Evolutionary conservation across 176 grass and related monocot genomes (phyloP).

Genomic region (Ananas comosus): DNA sequence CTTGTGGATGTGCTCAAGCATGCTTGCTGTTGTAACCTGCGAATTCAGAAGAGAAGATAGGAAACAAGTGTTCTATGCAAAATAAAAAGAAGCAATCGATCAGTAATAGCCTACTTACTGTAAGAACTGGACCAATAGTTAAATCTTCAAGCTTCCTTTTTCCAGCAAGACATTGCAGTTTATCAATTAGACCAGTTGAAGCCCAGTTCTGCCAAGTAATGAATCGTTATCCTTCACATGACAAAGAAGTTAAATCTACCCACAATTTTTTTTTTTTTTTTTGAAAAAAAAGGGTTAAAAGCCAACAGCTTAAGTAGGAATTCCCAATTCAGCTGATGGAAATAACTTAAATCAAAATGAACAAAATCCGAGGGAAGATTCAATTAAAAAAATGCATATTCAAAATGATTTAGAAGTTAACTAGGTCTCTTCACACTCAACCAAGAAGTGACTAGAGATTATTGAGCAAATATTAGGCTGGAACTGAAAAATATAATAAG

Average conservation of each 20-base stretch:
- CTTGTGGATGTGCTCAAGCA: slow-evolving; percentile 61
- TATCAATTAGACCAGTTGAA: slow-evolving; percentile 66
- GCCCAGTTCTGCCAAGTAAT: slow-evolving; percentile 67
- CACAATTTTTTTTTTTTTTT: not conserved
- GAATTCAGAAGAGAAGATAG: not conserved
- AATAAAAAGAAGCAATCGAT: not conserved
- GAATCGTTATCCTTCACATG: not conserved
- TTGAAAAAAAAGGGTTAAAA: not conserved
- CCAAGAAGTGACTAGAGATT: not conserved
- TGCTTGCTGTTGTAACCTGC: slow-evolving; percentile 77
- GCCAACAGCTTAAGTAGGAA: no score
- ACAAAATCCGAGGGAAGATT: no score
- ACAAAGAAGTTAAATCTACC: not conserved
- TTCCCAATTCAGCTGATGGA: no score
- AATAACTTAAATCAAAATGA: no score
- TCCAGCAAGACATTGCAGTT: slow-evolving; percentile 71
- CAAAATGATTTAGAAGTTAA: no score
- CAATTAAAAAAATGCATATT: no score
- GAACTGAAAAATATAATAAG: no score
- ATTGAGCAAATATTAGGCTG: not conserved
- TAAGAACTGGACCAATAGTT: slow-evolving; percentile 88
- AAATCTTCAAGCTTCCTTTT: slow-evolving; percentile 88
- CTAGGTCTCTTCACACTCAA: no score
- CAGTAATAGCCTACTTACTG: slow-evolving; percentile 43
- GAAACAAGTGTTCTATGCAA: slow-evolving; percentile 4